Evolutionary conservation across 2,329 filamentous ascomycete species (phyloP).

Genomic region (Neofusicoccum laricinum): DNA sequence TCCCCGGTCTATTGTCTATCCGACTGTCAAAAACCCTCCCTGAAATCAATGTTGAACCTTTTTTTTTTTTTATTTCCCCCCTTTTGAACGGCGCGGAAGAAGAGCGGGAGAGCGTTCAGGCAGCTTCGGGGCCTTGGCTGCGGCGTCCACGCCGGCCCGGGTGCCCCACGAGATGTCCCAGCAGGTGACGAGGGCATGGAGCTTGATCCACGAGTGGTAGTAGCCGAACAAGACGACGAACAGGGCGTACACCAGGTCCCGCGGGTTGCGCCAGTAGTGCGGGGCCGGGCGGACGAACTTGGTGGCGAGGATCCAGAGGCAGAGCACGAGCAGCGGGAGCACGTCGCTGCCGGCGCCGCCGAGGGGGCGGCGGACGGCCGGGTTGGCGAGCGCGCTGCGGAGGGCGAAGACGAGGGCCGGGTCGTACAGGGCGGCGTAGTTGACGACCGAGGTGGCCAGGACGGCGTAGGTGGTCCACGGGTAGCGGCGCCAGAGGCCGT

Average conservation of each 20-base stretch:
- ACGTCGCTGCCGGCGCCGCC: constrained; percentile 14
- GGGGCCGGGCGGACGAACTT: constrained; percentile 58
- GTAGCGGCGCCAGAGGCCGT: constrained; percentile 42
- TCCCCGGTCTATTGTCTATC: too few relatives aligned
- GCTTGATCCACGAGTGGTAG: constrained; percentile 56
- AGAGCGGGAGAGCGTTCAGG: too few relatives aligned
- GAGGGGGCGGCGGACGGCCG: constrained; percentile 12
- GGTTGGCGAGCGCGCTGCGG: constrained; percentile 21
- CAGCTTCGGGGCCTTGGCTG: too few relatives aligned
- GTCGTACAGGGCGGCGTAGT: constrained; percentile 57
- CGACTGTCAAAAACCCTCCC: too few relatives aligned
- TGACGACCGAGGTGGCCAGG: constrained; percentile 53
- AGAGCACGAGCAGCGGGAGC: constrained; percentile 24
- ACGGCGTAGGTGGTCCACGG: constrained; percentile 58
- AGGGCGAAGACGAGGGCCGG: constrained; percentile 38
- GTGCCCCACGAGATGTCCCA: constrained; percentile 22
- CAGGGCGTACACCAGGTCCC: constrained; percentile 52
- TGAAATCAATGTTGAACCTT: too few relatives aligned
- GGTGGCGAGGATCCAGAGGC: constrained; percentile 51
- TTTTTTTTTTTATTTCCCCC: too few relatives aligned
- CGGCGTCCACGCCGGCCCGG: constrained; percentile 1
- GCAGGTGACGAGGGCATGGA: constrained; percentile 53
- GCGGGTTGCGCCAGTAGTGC: constrained; percentile 51
- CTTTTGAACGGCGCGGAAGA: too few relatives aligned
- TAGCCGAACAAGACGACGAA: constrained; percentile 56